These are phyloP conservation scores for Metschnikowia bowlesiae DNA, from an alignment of 805 yeast genomes.

Conservation along the genomic window DNA sequence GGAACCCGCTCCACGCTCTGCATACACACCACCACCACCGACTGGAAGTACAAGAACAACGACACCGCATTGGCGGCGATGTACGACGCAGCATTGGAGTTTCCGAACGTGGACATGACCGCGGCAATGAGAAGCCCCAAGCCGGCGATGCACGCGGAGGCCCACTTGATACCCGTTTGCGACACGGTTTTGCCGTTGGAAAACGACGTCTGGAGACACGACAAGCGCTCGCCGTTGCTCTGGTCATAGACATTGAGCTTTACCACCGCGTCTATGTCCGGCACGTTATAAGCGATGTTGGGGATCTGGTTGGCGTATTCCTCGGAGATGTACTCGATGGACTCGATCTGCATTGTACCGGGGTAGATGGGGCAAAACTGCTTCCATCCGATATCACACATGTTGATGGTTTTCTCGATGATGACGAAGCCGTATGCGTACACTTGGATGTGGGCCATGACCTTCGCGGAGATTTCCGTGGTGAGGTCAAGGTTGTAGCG, in stretches of 20 bases:
- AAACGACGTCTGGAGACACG: conserved; percentile 74
- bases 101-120: conserved; percentile 75
- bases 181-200: conserved; percentile 76
- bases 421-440: conserved; percentile 83
- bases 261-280: conserved; percentile 79
- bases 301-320: conserved; percentile 59
- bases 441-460: conserved; percentile 66
- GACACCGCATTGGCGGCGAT: conserved; percentile 84
- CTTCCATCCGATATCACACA: conserved; percentile 69
- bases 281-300: conserved; percentile 80
- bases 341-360: conserved; percentile 72
- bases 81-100: conserved; percentile 84
- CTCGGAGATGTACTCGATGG: conserved; percentile 55
- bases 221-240: conserved; percentile 43
- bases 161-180: conserved; percentile 76
- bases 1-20: conserved; percentile 81
- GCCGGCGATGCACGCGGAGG: conserved; percentile 87
- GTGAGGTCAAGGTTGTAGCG: conserved; percentile 66
- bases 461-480: conserved; percentile 61
- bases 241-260: conserved; percentile 47
- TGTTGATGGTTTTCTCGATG: conserved; percentile 52
- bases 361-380: conserved; percentile 89
- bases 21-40: conserved; percentile 81
- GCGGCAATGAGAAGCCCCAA: conserved; percentile 83
- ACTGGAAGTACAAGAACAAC: conserved; percentile 81